A percentile compares a stretch with the other conserved stretches of the same genome.
Evolutionary conservation across 768 basidiomycete genomes (phyloP).

Genomic region (Guyanaporus albipodus): DNA sequence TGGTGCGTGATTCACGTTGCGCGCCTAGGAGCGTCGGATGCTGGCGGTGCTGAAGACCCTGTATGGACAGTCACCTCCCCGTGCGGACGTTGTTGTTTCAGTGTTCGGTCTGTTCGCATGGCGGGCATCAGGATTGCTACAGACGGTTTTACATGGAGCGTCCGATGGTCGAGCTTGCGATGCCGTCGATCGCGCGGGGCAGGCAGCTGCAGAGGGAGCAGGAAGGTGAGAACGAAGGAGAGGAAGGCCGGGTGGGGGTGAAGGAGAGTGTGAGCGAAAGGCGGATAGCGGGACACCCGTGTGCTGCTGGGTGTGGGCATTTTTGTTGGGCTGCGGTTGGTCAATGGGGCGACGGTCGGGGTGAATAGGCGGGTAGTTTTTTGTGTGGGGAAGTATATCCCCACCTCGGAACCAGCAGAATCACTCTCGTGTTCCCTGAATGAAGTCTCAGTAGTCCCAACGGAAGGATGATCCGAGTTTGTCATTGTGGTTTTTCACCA

Average conservation of each 20-base stretch:
- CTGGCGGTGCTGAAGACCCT: too few relatives aligned
- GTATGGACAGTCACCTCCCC: slow-evolving; percentile 59
- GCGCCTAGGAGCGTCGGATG: background rate
- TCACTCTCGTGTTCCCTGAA: too few relatives aligned
- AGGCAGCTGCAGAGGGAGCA: slow-evolving; percentile 19
- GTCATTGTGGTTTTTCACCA: too few relatives aligned
- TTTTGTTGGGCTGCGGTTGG: slow-evolving; percentile 62
- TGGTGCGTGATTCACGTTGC: slow-evolving; percentile 48
- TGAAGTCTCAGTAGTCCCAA: too few relatives aligned
- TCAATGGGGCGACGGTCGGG: slow-evolving; percentile 1
- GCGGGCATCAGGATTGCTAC: slow-evolving; percentile 80
- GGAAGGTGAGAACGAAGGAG: slow-evolving; percentile 12
- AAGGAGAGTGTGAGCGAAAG: slow-evolving; percentile 6
- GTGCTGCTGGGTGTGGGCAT: slow-evolving; percentile 82
- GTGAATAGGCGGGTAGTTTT: background rate
- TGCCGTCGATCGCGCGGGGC: slow-evolving; percentile 16
- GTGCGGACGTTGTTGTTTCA: slow-evolving; percentile 67
- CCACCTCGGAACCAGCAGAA: too few relatives aligned
- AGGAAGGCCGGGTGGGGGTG: slow-evolving; percentile 3
- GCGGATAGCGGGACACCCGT: slow-evolving; percentile 49
- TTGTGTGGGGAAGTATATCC: too few relatives aligned
- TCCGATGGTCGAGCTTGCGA: slow-evolving; percentile 47
- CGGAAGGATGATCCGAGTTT: too few relatives aligned
- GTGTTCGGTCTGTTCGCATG: slow-evolving; percentile 74
- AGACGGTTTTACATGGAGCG: slow-evolving; percentile 59